These are phyloP conservation scores for Penicillium canescens DNA, from an alignment of 495 filamentous ascomycete genomes.

Conservation along the genomic window DNA sequence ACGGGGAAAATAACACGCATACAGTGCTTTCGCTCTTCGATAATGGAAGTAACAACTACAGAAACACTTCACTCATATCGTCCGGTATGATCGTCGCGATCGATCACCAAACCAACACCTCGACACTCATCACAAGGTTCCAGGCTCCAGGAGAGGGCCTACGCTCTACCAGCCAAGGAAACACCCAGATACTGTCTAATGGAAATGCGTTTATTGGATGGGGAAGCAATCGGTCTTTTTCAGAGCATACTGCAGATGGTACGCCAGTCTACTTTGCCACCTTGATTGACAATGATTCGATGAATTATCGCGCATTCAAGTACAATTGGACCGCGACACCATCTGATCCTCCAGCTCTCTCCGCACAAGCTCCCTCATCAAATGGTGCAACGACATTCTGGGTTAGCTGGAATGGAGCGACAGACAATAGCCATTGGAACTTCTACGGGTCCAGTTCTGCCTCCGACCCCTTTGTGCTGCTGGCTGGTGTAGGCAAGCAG, in stretches of 20 bases:
- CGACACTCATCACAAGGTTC: conserved; percentile 30
- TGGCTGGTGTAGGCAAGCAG: not conserved
- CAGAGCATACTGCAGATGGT: conserved; percentile 47
- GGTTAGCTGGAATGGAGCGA: conserved; percentile 15
- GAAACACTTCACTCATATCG: conserved; percentile 28
- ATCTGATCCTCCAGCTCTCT: conserved; percentile 1
- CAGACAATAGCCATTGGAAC: conserved; percentile 2
- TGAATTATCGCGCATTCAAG: conserved; percentile 24
- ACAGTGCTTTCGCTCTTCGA: conserved; percentile 42
- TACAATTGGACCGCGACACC: conserved; percentile 16
- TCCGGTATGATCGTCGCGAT: conserved; percentile 49
- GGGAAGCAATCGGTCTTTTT: conserved; percentile 47
- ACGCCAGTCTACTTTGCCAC: conserved; percentile 33
- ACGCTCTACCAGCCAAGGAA: conserved; percentile 50
- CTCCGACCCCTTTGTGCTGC: conserved; percentile 2
- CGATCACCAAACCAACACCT: conserved; percentile 37
- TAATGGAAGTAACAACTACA: conserved; percentile 38
- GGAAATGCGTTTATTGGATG: conserved; percentile 51
- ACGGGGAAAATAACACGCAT: not conserved
- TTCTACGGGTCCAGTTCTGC: not conserved
- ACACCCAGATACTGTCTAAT: conserved; percentile 48
- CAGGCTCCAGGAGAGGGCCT: conserved; percentile 29
- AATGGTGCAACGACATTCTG: conserved; percentile 1
- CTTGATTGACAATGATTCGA: conserved; percentile 6
- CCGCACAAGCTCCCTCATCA: not conserved